These are phyloP conservation scores for Nyssa sinensis DNA, from an alignment of 148 eudicot species.

Conservation along the genomic window DNA sequence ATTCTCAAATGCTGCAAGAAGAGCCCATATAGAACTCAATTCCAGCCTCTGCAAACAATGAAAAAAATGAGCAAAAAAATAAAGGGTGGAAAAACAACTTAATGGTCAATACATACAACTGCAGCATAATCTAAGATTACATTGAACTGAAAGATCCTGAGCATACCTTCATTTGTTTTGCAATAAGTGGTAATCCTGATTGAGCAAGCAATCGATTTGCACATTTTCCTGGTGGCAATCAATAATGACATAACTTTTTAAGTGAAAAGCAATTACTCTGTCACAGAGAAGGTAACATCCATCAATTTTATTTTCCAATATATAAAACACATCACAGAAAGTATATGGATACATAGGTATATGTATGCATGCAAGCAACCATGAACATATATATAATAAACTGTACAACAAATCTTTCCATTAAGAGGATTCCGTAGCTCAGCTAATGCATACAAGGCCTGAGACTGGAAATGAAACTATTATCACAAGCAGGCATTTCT, in stretches of 20 bases:
- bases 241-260: not conserved
- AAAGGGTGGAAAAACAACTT: not conserved
- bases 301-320: not conserved
- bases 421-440: not conserved
- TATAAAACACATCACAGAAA: not conserved
- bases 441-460: not conserved
- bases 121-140: not conserved
- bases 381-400: not conserved
- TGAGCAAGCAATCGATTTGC: conserved; percentile 89
- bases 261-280: not conserved
- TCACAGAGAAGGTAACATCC: not conserved
- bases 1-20: conserved; percentile 93
- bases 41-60: conserved; percentile 61
- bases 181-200: conserved; percentile 94
- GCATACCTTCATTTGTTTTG: conserved; percentile 94
- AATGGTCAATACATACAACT: not conserved
- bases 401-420: not conserved
- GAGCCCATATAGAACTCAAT: conserved; percentile 93
- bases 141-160: conserved; percentile 5
- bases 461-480: not conserved
- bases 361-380: not conserved
- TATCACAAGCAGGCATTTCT: not conserved
- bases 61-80: not conserved
- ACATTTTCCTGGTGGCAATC: conserved; percentile 71
- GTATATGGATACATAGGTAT: not conserved